Conservation (phyloP, 2,329 filamentous ascomycete genomes). For the Neopestalotiopsis rosae region DNA sequence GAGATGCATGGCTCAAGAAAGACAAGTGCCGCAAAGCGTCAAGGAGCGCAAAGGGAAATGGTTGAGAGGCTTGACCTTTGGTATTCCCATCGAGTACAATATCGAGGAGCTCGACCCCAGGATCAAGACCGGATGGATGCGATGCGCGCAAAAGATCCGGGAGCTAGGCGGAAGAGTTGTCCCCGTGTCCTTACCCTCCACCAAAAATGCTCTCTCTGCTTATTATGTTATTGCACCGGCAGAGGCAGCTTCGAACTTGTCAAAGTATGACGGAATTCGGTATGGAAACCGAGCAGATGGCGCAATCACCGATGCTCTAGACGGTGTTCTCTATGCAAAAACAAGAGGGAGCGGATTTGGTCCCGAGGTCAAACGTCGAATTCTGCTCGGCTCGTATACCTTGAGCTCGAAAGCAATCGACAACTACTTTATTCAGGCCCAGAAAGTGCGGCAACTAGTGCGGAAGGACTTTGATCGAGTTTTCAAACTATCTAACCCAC, state of each 20-base stretch:
- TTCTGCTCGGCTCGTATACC: conserved; percentile 88
- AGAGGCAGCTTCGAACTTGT: conserved; percentile 93
- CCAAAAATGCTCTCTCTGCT: conserved; percentile 83
- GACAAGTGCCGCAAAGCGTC: conserved; percentile 22
- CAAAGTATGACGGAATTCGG: conserved; percentile 96
- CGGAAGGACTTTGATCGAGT: conserved; percentile 84
- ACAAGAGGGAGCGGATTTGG: conserved; percentile 81
- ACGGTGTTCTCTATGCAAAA: conserved; percentile 74
- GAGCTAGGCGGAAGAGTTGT: conserved; percentile 73
- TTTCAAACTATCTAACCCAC: conserved; percentile 73
- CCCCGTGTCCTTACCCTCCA: conserved; percentile 81
- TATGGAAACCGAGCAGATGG: conserved; percentile 70
- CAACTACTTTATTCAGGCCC: conserved; percentile 96
- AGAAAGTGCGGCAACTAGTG: conserved; percentile 83
- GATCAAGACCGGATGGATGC: conserved; percentile 74
- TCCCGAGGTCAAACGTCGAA: conserved; percentile 82
- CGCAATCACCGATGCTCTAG: conserved; percentile 55
- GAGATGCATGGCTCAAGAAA: conserved; percentile 42
- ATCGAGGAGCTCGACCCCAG: conserved; percentile 76
- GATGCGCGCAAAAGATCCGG: conserved; percentile 64
- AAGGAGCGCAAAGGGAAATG: neutral
- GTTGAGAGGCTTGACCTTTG: conserved; percentile 49
- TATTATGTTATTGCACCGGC: conserved; percentile 97
- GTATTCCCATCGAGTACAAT: conserved; percentile 81
- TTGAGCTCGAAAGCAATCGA: conserved; percentile 89